phyloP scores from a whole-genome alignment of 2,329 filamentous ascomycete species.

The Nemania abortiva region DNA sequence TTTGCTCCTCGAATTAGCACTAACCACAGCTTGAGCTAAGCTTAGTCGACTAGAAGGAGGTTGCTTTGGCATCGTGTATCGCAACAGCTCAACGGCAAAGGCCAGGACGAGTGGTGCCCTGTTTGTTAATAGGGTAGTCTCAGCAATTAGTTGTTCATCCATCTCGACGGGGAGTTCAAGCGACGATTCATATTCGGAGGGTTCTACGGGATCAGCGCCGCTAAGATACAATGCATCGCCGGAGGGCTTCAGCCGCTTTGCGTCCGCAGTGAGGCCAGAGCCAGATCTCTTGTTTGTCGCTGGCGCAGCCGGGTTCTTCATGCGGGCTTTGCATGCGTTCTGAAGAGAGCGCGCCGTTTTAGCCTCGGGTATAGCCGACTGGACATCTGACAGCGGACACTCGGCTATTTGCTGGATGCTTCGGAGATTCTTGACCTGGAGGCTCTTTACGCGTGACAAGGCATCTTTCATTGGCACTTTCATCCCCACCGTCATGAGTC shows the following conservation, averaged over 20 bases:
- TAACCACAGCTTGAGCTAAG: conserved; percentile 85
- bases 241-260: conserved; percentile 53
- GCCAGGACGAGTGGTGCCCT: conserved; percentile 85
- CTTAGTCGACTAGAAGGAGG: conserved; percentile 86
- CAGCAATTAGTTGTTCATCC: conserved; percentile 70
- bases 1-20: conserved; percentile 81
- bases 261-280: conserved; percentile 41
- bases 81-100: conserved; percentile 57
- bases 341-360: conserved; percentile 65
- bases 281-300: conserved; percentile 52
- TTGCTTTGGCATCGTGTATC: conserved; percentile 87
- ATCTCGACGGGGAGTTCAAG: conserved; percentile 69
- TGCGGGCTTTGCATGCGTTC: conserved; percentile 65
- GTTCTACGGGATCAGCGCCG: conserved; percentile 55
- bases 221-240: conserved; percentile 46
- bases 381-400: conserved; percentile 58
- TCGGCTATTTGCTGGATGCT: conserved; percentile 69
- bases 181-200: conserved; percentile 72
- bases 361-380: conserved; percentile 60
- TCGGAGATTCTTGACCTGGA: conserved; percentile 66
- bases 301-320: conserved; percentile 55
- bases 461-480: conserved; percentile 69
- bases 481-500: conserved; percentile 68
- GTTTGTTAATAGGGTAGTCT: conserved; percentile 76
- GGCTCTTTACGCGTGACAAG: conserved; percentile 68